Conservation (phyloP, 345 rosid species). For the Pistacia vera region DNA sequence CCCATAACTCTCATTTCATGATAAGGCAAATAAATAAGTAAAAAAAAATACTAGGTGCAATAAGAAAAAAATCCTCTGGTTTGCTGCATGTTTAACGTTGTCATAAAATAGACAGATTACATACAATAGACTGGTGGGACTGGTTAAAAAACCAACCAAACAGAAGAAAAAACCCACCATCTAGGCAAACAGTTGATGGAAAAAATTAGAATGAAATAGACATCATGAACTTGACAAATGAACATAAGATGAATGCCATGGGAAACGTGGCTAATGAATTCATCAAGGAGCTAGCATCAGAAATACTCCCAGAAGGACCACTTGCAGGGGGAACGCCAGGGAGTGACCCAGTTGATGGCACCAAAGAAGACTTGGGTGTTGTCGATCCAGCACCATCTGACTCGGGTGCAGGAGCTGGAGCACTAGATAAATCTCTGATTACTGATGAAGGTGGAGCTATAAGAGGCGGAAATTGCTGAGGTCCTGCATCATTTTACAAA, state of each 20-base stretch:
- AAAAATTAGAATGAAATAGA: conserved; percentile 33
- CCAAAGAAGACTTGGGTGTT: conserved; percentile 45
- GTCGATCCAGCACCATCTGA: conserved; percentile 38
- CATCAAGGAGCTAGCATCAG: conserved; percentile 41
- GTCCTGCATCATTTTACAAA: conserved; percentile 58
- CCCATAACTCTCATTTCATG: neutral
- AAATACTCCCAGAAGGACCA: conserved; percentile 61
- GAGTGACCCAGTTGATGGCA: conserved; percentile 59
- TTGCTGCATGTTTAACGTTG: neutral
- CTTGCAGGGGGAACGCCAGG: conserved; percentile 57
- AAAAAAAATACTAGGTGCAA: conserved; percentile 4
- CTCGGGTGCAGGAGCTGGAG: conserved; percentile 71
- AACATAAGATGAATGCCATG: conserved; percentile 20
- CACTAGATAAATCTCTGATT: conserved; percentile 41
- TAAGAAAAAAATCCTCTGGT: neutral
- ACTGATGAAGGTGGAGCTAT: conserved; percentile 79
- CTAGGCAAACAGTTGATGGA: conserved; percentile 2
- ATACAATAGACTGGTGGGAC: conserved; percentile 22
- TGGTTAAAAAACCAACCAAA: conserved; percentile 15
- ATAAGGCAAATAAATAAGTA: neutral
- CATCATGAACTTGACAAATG: conserved; percentile 32
- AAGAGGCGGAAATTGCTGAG: conserved; percentile 67
- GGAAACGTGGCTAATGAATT: conserved; percentile 33
- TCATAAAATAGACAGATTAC: conserved; percentile 15
- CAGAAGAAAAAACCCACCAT: conserved; percentile 19